Evolutionary conservation across 768 basidiomycete genomes (phyloP), one percentile per base, ranked within the genome.

Genomic region (Tulasnella sp.): DNA sequence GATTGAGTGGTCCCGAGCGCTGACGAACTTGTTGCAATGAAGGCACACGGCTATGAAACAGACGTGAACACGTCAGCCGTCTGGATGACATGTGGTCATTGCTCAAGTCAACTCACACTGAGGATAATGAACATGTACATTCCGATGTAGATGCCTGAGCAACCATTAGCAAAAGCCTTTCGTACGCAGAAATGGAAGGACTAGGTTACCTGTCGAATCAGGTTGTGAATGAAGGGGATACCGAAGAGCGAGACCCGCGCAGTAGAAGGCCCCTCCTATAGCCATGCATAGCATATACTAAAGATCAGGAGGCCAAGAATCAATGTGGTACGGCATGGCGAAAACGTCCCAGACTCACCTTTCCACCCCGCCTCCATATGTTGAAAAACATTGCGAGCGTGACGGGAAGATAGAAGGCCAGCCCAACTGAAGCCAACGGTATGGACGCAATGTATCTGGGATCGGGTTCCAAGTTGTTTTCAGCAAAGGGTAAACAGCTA

Each of bases 71-170:
- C 21, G 44, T 24, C 8, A 22, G 41, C 21, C 42, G 2, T 27
- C 21, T 29, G 19, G 17, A 29, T 11, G 2, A n/a, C 4, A 11
- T 48, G 17, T 38, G 34, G 34, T 38, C 34, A 38, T 38, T 38
- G 5, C 15, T 5, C 5, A 7, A 15, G 5, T 38, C 21, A 19
- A 68, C 75, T 55, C 58, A 79, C 81, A 3, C 80, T 79, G 49
- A 84, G 73, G 8, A 80, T 80, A 61, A 82, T 76, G 65, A 83
- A 75, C 9, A 83, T 67, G 61, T 83, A 79, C 66, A 81, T 76
- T 0, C 71, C 68, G 53, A 82, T 82, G 65, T 80, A 82, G 3
- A 78, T 67, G 3, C 46, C 57, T 59, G 15, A 15, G 34, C 5
- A 38, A 38, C 15, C 15, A 38, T 38, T 38, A 5, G 34, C 15